Base-by-base conservation (phyloP, 2,329 filamentous ascomycete genomes). In the Madurella fahalii region DNA sequence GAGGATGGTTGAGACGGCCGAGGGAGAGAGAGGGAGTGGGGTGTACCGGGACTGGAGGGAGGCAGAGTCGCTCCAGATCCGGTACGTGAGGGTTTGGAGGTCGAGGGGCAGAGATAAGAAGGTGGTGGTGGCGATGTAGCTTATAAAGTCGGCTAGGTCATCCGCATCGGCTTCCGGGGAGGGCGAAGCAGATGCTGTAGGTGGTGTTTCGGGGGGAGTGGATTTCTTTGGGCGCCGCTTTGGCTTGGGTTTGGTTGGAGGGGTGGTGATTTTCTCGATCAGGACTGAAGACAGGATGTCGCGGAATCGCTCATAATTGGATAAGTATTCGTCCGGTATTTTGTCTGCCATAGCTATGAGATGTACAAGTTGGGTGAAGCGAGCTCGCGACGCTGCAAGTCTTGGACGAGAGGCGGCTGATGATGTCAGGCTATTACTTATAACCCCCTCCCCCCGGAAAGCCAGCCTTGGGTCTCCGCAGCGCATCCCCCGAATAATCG, bases 271-370 rank as follows among this genome's bases (percentile, higher is more conserved):
- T 56, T 78, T 82, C 47, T 83, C 81, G 50, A 93, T 80, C 12
- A 94, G 75, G 0, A 83, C 78, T 15, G 82, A 81, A 9, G 88
- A 87, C 57, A 94, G 74, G 65, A 82, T 89, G 64, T 94, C 90
- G 51, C 86, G 78, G 69, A 94, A 91, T 45, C 83, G 74, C 50
- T 84, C 80, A 67, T 83, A 86, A 63, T 89, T 89, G 51, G 58
- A 56, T 34, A 62, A 54, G 18, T 66, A 45, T 37, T 61, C 61
- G n/a, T 44, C 46, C 20, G 60, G 57, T 2, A 59, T 50, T 39
- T 49, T 42, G 40, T 54, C 34, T 15, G 53, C 47, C 52, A 56
- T 60, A 30, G 20, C 50, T 20, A 4, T 17, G 13, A 13, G 3
- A 7, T 47, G 34, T 32, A 12, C 11, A 11, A 4, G 13, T 37